phyloP scores from a whole-genome alignment of 2,329 filamentous ascomycete genomes.

The Claviceps capensis region DNA sequence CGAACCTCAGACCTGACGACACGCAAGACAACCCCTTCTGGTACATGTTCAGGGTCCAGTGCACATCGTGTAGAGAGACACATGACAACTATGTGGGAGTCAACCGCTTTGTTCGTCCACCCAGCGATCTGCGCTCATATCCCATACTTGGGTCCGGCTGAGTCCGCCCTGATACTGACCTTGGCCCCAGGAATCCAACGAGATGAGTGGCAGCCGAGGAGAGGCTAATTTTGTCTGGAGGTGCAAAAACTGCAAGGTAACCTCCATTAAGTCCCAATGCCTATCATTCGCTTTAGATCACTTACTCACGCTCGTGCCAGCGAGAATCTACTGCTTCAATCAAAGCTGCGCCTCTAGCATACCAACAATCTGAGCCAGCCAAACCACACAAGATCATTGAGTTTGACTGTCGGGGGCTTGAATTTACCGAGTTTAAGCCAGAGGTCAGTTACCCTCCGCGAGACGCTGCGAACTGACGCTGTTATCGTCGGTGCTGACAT shows the following conservation, averaged over 20 bases:
- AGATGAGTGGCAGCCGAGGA: slow-evolving; percentile 83
- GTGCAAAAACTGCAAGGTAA: slow-evolving; percentile 93
- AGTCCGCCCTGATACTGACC: slow-evolving; percentile 4
- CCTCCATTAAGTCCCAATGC: neutral
- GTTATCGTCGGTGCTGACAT: neutral
- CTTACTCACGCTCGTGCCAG: slow-evolving; percentile 25
- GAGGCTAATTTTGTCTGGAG: slow-evolving; percentile 99
- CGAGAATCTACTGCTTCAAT: slow-evolving; percentile 79
- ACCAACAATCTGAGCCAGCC: slow-evolving; percentile 56
- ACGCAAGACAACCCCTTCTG: slow-evolving; percentile 73
- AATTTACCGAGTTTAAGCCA: slow-evolving; percentile 81
- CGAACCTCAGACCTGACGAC: slow-evolving; percentile 75
- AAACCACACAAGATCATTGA: slow-evolving; percentile 71
- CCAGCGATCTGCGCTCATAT: neutral
- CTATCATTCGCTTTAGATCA: neutral
- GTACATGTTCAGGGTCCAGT: slow-evolving; percentile 97
- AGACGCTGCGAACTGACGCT: neutral
- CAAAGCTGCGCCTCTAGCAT: slow-evolving; percentile 57
- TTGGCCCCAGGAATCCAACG: slow-evolving; percentile 59
- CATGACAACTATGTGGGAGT: slow-evolving; percentile 79
- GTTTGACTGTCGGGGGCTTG: slow-evolving; percentile 86
- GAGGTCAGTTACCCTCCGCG: slow-evolving; percentile 44
- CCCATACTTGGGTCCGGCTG: neutral
- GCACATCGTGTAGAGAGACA: slow-evolving; percentile 87
- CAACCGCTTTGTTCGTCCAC: slow-evolving; percentile 64